A percentile compares a stretch with the other conserved stretches of the same genome.
Evolutionary conservation across 306 rosid genomes (phyloP).

Genomic region (Senna siamea): DNA sequence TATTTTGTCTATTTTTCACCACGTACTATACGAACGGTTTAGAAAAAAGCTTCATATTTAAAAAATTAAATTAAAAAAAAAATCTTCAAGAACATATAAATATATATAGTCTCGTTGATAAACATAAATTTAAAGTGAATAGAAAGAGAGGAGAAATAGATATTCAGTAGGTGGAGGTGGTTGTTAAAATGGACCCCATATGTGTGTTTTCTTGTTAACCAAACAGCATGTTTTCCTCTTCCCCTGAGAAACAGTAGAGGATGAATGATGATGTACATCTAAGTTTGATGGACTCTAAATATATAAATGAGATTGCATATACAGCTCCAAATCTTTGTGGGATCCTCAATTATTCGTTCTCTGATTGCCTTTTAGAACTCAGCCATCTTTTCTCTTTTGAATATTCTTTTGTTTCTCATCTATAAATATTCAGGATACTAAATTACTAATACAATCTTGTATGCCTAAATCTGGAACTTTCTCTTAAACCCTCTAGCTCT

Average conservation of each 20-base stretch:
- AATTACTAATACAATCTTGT: no score
- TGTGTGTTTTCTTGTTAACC: slow-evolving; percentile 3
- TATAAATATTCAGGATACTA: no score
- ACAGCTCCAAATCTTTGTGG: slow-evolving; percentile 21
- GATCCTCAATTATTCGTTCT: slow-evolving; percentile 2
- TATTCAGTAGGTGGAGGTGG: neutral
- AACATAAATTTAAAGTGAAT: no score
- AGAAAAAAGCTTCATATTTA: no score
- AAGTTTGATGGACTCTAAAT: neutral
- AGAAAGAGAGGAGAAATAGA: neutral
- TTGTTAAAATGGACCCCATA: neutral
- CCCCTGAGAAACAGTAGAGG: neutral
- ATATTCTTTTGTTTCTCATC: neutral
- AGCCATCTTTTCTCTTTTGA: no score
- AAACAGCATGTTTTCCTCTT: neutral
- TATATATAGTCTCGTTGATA: no score
- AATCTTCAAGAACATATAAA: no score
- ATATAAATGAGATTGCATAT: neutral
- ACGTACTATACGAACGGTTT: no score
- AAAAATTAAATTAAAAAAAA: no score
- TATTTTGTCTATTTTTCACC: no score
- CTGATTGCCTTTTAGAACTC: neutral
- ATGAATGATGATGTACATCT: neutral
- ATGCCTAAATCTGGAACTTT: no score
- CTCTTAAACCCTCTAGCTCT: no score